Base-by-base conservation (phyloP, 805 yeast genomes). In the Jamesozyma piceae region DNA sequence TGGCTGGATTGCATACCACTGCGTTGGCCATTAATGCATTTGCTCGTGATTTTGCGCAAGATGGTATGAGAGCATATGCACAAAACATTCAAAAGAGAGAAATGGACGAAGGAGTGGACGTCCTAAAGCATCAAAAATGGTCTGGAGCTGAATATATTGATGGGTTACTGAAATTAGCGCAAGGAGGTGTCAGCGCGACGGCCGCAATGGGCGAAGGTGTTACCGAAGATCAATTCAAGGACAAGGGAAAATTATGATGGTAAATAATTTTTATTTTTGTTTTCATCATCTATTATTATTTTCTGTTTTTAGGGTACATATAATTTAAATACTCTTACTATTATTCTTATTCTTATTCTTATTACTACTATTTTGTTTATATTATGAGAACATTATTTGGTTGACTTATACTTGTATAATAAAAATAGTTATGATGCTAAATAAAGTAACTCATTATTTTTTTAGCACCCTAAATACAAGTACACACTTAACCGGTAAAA, bases 181-280 rank as follows among this genome's bases (percentile, higher is more conserved):
- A 92, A 43, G 97, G 97, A 57, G 97, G 97, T 69, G 83, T 89
- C 45, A 74, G 89, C 40, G 82, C 95, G 17, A 90, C 97, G 38
- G 95, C 97, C 52, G 97, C 97, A 38, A 90, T 90, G 97, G 97
- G 97, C 60, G 82, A 82, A 48, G 97, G 97, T 72, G 97, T 90
- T 52, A 90, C 97, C 43, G 97, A 90, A 71, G 94, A 84, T 53
- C 97, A 90, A 69, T 90, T 90, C 72, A 84, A 30, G 22, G 43
- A 35, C 14, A 41, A 82, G 51, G 45, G 51, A 32, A 48, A 48
- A 21, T 36, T 48, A 28, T 48, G 29, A 32, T 15, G 18, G n/a
- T n/a, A n/a, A n/a, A n/a, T n/a, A 15, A 30, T 30, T 17, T 32
- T 6, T 15, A 15, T 32, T 14, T 15, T 32, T 29, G 6, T 29